Percentiles rank a stretch among this genome's conserved stretches.
These are phyloP conservation scores for Ophioceras dolichostomum DNA, from an alignment of 2,329 filamentous ascomycete genomes.

Conservation along the genomic window DNA sequence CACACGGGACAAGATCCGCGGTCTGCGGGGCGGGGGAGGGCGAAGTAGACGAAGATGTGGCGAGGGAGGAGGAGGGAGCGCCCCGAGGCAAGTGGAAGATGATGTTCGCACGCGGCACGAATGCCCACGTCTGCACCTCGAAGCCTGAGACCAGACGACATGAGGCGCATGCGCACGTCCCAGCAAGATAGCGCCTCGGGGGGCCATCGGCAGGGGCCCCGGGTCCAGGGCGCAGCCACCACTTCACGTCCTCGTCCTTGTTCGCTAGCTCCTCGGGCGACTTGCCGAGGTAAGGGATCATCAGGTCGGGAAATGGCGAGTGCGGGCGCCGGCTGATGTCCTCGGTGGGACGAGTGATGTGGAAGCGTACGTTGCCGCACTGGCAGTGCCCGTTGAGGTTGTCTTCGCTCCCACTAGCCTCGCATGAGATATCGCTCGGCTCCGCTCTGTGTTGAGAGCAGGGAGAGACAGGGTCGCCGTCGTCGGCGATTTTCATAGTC, in stretches of 20 bases:
- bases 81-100: constrained; percentile 19
- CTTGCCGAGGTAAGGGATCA: constrained; percentile 32
- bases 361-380: constrained; percentile 43
- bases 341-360: constrained; percentile 40
- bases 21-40: neutral
- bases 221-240: constrained; percentile 39
- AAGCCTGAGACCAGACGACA: constrained; percentile 50
- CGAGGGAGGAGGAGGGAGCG: constrained; percentile 13
- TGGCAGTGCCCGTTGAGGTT: constrained; percentile 20
- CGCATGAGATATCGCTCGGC: neutral
- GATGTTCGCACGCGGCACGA: constrained; percentile 49
- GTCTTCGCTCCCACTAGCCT: neutral
- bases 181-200: constrained; percentile 34
- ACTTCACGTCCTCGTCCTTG: constrained; percentile 36
- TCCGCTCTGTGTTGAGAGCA: neutral
- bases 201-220: neutral
- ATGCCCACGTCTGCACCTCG: constrained; percentile 55
- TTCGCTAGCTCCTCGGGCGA: constrained; percentile 22
- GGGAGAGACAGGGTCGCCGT: neutral
- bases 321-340: constrained; percentile 25
- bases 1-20: constrained; percentile 18
- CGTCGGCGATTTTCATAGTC: neutral
- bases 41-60: neutral
- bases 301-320: constrained; percentile 40
- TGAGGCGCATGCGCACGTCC: constrained; percentile 47